Evolutionary conservation across 768 basidiomycete genomes (phyloP).

Genomic region (Leccinum uliginosum): DNA sequence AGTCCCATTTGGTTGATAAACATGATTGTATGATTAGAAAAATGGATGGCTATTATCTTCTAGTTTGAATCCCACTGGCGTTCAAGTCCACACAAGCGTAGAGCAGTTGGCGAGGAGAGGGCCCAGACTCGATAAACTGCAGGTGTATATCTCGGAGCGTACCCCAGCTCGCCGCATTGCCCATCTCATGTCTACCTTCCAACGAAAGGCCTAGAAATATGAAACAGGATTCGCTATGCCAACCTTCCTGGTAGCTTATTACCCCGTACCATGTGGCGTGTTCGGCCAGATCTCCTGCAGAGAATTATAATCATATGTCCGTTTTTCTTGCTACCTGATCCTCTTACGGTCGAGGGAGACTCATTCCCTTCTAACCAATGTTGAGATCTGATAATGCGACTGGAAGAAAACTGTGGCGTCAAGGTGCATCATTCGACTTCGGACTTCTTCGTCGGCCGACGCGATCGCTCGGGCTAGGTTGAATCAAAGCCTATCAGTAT

Average conservation of each 20-base stretch:
- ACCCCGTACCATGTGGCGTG: no score
- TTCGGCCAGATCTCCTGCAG: no score
- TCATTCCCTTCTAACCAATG: neutral
- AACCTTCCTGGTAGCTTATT: no score
- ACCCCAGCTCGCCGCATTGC: neutral
- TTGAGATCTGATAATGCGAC: no score
- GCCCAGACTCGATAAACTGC: neutral
- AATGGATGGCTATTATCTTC: no score
- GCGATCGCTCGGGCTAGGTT: neutral
- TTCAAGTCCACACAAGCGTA: neutral
- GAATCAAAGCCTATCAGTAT: neutral
- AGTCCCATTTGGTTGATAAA: neutral
- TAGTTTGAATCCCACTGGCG: neutral
- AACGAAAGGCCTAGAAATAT: neutral
- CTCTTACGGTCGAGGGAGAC: neutral
- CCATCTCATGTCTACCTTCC: neutral
- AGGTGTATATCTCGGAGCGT: neutral
- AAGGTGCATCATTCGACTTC: neutral
- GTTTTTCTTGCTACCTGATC: neutral
- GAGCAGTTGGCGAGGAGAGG: neutral
- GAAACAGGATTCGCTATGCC: neutral
- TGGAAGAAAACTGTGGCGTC: no score
- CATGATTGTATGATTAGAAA: neutral
- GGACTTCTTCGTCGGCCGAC: constrained; percentile 21
- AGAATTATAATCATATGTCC: no score